Evolutionary conservation across 441 rosid genomes (phyloP), one percentile per base, ranked within the genome.

Genomic region (Erodium moschatum): DNA sequence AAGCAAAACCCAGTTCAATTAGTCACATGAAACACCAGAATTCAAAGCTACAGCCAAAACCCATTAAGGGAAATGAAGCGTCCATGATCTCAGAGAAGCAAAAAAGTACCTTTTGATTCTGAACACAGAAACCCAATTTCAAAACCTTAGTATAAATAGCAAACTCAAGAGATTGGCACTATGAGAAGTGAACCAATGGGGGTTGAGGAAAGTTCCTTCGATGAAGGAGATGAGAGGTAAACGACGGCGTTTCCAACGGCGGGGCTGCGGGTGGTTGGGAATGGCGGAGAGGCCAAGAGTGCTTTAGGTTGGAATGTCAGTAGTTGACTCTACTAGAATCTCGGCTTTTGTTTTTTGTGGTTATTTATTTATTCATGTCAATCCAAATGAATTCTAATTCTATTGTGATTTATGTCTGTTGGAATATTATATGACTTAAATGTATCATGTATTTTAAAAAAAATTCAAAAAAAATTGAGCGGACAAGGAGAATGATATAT

Each of bases 231-330:
- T 12, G 70, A 16, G 12, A 29, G 8, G 19, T 42, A 42, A 42
- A 42, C 48, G 48, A 42, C 48, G 48, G 3, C 48, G 67, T 68
- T 65, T 67, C 27, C 18, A 44, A 16, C 12, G 24, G 20, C 6
- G 18, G 27, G 21, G 6, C 1, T 24, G 52, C 24, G 3, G 33
- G 18, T 11, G 61, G 31, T 60, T n/a, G 52, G 6, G 58, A 46
- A 48, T 4, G 82, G 79, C 84, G 83, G 83, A 81, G 46, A 80
- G 71, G 70, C 54, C 85, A 71, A 81, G 85, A 70, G 48, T 16
- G 24, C 0, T 7, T 74, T 33, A 54, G 65, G 77, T 68, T 81
- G 83, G 76, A 78, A 76, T 72, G 64, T 71, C 84, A 75, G 84
- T 13, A 69, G 11, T 48, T 5, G 13, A 5, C 19, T 44, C 12